Base-by-base conservation (phyloP, 768 basidiomycete genomes). In the Epithele typhae region DNA sequence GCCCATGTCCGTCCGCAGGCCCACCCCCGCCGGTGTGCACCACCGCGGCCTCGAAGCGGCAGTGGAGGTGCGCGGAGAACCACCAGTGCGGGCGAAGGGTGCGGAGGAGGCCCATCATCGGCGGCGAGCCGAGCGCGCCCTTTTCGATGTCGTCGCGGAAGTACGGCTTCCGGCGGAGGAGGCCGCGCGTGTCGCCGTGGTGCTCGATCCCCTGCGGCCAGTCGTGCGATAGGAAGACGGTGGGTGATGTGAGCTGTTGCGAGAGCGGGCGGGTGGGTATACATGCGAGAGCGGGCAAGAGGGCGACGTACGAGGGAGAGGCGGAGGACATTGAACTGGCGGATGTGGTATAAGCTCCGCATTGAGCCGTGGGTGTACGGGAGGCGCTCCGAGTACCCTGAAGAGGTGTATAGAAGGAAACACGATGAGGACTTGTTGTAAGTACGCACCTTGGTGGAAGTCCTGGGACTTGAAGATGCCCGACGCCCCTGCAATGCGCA, bases 161-260 rank as follows among this genome's bases (percentile, higher is more conserved):
- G 67, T 84, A 87, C 0, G 82, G 80, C 62, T 94, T 98, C 35
- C 78, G 76, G 3, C 80, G 72, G 12, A 98, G 67, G 0, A 99
- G 72, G 8, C 58, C 71, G 5, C 59, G 57, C 6, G 83, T 64
- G 58, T 97, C 76, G 15, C 94, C 93, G 53, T 92, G 74, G 8
- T 81, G 79, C 49, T 87, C 92, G 44, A 99, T 93, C 2, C 74
- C 74, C 34, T 79, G 76, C 0, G 96, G 96, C 96, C 95, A 99
- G 65, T 98, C 96, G 61, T 99, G 95, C 2, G 94, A 97, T 27
- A 98, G 74, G 71, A 97, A 90, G 22, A 98, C 76, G 23, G 81
- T 67, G 5, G 83, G 76, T 9, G 74, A 70, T 4, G 82, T 73
- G 30, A 87, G 71, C 87, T 75, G 46, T 21, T 37, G 5, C 5